phyloP scores from a whole-genome alignment of 148 eudicot species.

The Hydrangea macrophylla region DNA sequence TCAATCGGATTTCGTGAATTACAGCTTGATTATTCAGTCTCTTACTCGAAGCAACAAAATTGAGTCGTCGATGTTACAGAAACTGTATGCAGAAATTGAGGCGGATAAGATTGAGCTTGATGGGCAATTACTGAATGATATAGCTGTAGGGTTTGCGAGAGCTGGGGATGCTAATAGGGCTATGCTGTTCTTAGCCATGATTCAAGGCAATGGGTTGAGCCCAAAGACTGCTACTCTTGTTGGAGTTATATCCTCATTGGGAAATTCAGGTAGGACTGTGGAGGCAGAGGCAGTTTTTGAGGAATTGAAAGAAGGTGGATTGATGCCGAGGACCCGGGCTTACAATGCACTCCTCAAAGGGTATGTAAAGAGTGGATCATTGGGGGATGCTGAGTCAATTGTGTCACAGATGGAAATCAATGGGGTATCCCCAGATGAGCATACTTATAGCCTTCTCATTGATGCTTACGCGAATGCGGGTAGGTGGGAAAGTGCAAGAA shows the following conservation, averaged over 20 bases:
- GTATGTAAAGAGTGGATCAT: slow-evolving; percentile 64
- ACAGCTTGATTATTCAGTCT: slow-evolving; percentile 71
- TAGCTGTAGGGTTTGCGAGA: slow-evolving; percentile 77
- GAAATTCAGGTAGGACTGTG: slow-evolving; percentile 66
- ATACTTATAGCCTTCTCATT: slow-evolving; percentile 78
- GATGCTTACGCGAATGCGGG: slow-evolving; percentile 88
- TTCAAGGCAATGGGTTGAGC: slow-evolving; percentile 82
- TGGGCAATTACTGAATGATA: slow-evolving; percentile 74
- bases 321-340: slow-evolving; percentile 80
- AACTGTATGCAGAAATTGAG: slow-evolving; percentile 60
- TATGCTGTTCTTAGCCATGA: slow-evolving; percentile 46
- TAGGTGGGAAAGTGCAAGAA: slow-evolving; percentile 97
- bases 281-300: slow-evolving; percentile 94
- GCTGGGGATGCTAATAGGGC: slow-evolving; percentile 73
- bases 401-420: slow-evolving; percentile 84
- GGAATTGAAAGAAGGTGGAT: slow-evolving; percentile 88
- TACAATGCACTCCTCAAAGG: slow-evolving; percentile 92
- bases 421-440: slow-evolving; percentile 79
- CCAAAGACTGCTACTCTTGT: slow-evolving; percentile 60
- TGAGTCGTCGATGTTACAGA: slow-evolving; percentile 56
- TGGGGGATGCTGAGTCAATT: slow-evolving; percentile 73
- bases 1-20: slow-evolving; percentile 75
- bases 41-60: slow-evolving; percentile 41
- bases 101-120: slow-evolving; percentile 68
- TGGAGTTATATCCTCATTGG: slow-evolving; percentile 59